phyloP scores from a whole-genome alignment of 225 moss, liverwort and hornwort species.

The Sphagnum tenellum region DNA sequence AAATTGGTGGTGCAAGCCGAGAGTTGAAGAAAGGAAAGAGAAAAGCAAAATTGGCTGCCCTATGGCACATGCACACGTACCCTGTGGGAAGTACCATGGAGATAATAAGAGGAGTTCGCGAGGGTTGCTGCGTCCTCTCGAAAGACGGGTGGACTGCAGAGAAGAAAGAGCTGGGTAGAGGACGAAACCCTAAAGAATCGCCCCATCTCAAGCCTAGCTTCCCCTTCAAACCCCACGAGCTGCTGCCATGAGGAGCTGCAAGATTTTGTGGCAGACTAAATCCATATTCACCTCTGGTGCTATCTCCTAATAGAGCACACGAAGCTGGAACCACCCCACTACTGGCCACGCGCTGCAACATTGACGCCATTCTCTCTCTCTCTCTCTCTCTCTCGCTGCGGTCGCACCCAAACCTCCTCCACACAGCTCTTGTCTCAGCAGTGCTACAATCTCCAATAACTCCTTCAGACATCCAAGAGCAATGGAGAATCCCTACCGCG shows the following conservation, averaged over 20 bases:
- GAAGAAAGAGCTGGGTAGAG: not conserved
- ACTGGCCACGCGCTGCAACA: not conserved
- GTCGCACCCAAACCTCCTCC: too few relatives aligned
- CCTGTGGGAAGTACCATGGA: slow-evolving; percentile 52
- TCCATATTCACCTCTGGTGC: too few relatives aligned
- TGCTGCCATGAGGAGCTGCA: not conserved
- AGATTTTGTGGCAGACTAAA: too few relatives aligned
- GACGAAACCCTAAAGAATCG: not conserved
- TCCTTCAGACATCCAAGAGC: too few relatives aligned
- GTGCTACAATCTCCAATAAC: too few relatives aligned
- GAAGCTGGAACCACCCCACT: not conserved
- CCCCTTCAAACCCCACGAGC: not conserved
- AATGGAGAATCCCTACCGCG: too few relatives aligned
- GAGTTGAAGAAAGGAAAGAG: not conserved
- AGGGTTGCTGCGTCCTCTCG: slow-evolving; percentile 3
- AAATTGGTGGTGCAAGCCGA: not conserved
- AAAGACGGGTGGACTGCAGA: slow-evolving; percentile 3
- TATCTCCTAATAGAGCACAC: too few relatives aligned
- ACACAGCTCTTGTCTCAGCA: too few relatives aligned
- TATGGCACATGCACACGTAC: slow-evolving; percentile 9
- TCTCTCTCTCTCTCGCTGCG: too few relatives aligned
- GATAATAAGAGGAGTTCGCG: slow-evolving; percentile 14
- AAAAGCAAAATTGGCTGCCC: not conserved
- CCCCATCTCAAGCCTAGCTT: not conserved
- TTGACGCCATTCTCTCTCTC: not conserved